These are phyloP conservation scores for Rhizopogon roseolus DNA, from an alignment of 768 basidiomycete species.

Conservation along the genomic window DNA sequence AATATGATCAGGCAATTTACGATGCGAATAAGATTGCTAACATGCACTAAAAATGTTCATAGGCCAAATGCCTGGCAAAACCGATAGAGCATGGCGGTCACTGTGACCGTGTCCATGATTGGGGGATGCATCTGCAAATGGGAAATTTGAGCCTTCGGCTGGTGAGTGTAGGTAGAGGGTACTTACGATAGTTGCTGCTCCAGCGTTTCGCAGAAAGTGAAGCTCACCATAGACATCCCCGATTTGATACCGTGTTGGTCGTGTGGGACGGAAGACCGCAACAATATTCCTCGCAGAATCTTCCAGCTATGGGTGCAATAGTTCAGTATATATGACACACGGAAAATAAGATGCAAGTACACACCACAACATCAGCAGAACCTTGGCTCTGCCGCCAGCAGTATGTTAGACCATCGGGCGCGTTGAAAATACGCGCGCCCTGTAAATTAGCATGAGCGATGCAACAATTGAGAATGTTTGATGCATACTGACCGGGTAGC, in stretches of 20 bases:
- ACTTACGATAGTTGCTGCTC: slow-evolving; percentile 75
- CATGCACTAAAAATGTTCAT: slow-evolving; percentile 21
- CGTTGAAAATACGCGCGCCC: slow-evolving; percentile 70
- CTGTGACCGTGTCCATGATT: slow-evolving; percentile 84
- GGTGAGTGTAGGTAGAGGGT: slow-evolving; percentile 10
- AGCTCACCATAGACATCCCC: slow-evolving; percentile 86
- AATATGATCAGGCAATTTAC: slow-evolving; percentile 26
- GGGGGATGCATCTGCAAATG: slow-evolving; percentile 71
- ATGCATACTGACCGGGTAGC: slow-evolving; percentile 46
- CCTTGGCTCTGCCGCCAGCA: slow-evolving; percentile 71
- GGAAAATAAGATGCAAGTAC: slow-evolving; percentile 18
- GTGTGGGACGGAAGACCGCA: slow-evolving; percentile 76
- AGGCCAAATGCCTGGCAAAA: slow-evolving; percentile 56
- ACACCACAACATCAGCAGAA: slow-evolving; percentile 55
- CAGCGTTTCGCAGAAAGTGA: slow-evolving; percentile 75
- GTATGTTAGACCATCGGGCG: slow-evolving; percentile 78
- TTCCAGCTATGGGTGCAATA: slow-evolving; percentile 48
- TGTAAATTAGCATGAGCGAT: slow-evolving; percentile 23
- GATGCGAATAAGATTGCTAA: slow-evolving; percentile 21
- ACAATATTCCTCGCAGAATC: slow-evolving; percentile 66
- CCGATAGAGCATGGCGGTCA: slow-evolving; percentile 83
- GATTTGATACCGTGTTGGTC: slow-evolving; percentile 75
- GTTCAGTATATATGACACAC: slow-evolving; percentile 4
- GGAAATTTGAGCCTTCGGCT: slow-evolving; percentile 17
- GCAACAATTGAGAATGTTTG: slow-evolving; percentile 1